Base-by-base conservation (phyloP, 805 yeast species). In the Monosporozyma servazzii region DNA sequence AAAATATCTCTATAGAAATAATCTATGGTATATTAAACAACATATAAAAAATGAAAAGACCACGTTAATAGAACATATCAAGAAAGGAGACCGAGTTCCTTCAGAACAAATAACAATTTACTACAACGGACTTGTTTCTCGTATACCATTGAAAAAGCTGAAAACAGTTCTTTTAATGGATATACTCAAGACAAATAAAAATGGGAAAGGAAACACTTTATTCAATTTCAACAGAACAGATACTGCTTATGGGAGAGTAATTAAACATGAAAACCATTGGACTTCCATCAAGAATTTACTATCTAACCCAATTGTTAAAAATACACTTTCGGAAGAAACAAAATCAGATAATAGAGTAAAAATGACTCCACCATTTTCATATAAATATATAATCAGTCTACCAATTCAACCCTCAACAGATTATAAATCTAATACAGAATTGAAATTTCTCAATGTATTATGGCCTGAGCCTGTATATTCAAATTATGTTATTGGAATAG, bases 401-500 rank as follows among this genome's bases (percentile, higher is more conserved):
- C 44, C 44, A 20, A 23, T 41, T 13, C 15, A 21, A 1, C 2
- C 27, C 27, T 29, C 27, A 11, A 29, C 15, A 27, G 13, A 21
- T 11, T 29, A 36, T 45, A 37, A 36, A 41, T 55, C 29, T 27
- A 21, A 2, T 18, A 15, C 11, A 45, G 37, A 6, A 47, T 18
- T 36, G 7, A 17, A 25, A 10, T 15, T 20, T 18, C 11, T 46
- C n/a, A 4, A 30, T 11, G 51, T 60, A 2, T 13, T 52, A 29
- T 62, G 65, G 65, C 63, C 65, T 1, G 51, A 57, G 20, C 48
- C 52, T 6, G 31, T 52, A 4, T 56, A 52, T 39, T 55, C 64
- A 6, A 37, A 52, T 13, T 53, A 52, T 6, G 62, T 67, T 48
- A 53, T 59, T 36, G 68, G 65, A 3, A 43, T 64, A 7, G 68